Evolutionary conservation across 1,139 yeast genomes (phyloP).

Genomic region (Blastobotrys illinoisensis): DNA sequence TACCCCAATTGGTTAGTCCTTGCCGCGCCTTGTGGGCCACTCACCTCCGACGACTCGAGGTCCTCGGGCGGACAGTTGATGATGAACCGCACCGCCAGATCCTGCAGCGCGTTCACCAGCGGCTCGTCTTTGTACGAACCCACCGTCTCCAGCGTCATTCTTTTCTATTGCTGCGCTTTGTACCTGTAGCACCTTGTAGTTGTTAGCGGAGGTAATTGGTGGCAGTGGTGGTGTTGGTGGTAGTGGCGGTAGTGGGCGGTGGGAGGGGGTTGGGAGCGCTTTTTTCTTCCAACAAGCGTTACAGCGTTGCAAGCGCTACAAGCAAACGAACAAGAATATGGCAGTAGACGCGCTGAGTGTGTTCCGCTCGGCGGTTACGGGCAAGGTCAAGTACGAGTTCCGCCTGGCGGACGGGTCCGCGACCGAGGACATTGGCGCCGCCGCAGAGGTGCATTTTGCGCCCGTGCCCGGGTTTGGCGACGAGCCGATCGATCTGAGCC

Average conservation of each 20-base stretch:
- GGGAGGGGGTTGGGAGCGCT: background rate
- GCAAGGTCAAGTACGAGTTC: conserved; percentile 18
- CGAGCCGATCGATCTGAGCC: conserved; percentile 20
- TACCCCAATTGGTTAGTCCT: background rate
- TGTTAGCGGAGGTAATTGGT: too few relatives aligned
- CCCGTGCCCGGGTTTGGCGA: conserved; percentile 22
- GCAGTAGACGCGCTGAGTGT: background rate
- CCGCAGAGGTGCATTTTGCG: conserved; percentile 19
- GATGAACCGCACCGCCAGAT: conserved; percentile 80
- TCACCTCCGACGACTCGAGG: conserved; percentile 64
- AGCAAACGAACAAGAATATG: background rate
- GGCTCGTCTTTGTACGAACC: conserved; percentile 35
- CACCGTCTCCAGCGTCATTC: conserved; percentile 23
- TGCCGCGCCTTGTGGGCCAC: background rate
- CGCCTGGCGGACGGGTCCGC: conserved; percentile 13
- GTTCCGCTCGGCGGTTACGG: conserved; percentile 24
- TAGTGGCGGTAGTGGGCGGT: background rate
- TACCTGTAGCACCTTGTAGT: too few relatives aligned
- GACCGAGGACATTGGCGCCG: conserved; percentile 22
- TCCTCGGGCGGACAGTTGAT: conserved; percentile 92
- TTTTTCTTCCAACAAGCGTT: too few relatives aligned
- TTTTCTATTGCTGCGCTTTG: background rate
- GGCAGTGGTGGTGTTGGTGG: background rate
- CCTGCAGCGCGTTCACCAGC: conserved; percentile 76
- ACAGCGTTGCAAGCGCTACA: background rate